These are phyloP conservation scores for Prillingera fragicola DNA, from an alignment of 1,284 basidiomycete genomes.

Conservation along the genomic window DNA sequence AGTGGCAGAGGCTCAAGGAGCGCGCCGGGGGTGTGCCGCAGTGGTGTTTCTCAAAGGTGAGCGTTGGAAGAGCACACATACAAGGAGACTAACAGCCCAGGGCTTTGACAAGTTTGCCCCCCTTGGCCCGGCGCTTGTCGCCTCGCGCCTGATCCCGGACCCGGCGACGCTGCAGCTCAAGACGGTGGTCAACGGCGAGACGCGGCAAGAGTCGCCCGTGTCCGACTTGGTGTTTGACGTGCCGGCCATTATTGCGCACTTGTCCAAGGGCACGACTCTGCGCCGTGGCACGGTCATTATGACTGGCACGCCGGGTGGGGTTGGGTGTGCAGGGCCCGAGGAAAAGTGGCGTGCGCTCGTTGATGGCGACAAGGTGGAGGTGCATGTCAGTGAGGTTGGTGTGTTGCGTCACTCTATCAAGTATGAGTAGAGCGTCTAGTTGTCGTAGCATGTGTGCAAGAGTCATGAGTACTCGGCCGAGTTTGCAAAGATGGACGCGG, in stretches of 20 bases:
- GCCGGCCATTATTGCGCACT: constrained; percentile 55
- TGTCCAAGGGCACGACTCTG: constrained; percentile 78
- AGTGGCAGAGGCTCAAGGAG: constrained; percentile 19
- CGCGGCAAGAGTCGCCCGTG: constrained; percentile 12
- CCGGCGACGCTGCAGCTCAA: constrained; percentile 11
- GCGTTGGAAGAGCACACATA: neutral
- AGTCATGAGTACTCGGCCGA: too few species aligned
- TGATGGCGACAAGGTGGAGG: constrained; percentile 65
- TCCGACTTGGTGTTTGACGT: constrained; percentile 20
- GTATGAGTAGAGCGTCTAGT: constrained; percentile 13
- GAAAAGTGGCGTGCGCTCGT: constrained; percentile 58
- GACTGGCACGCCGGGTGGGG: constrained; percentile 64
- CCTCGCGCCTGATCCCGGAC: constrained; percentile 41
- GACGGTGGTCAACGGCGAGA: constrained; percentile 17
- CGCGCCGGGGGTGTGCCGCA: constrained; percentile 21
- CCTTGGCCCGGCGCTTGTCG: constrained; percentile 68
- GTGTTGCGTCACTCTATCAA: constrained; percentile 9
- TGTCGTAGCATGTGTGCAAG: too few species aligned
- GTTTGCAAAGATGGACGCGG: too few species aligned
- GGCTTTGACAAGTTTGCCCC: constrained; percentile 49
- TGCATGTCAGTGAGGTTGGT: constrained; percentile 46
- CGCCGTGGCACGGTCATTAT: constrained; percentile 72
- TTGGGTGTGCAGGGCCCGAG: constrained; percentile 70
- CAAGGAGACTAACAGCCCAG: constrained; percentile 52
- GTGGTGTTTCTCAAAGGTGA: constrained; percentile 25